Evolutionary conservation across 2,329 filamentous ascomycete genomes (phyloP), one percentile per base, ranked within the genome.

Genomic region (Aspergillus hiratsukae): DNA sequence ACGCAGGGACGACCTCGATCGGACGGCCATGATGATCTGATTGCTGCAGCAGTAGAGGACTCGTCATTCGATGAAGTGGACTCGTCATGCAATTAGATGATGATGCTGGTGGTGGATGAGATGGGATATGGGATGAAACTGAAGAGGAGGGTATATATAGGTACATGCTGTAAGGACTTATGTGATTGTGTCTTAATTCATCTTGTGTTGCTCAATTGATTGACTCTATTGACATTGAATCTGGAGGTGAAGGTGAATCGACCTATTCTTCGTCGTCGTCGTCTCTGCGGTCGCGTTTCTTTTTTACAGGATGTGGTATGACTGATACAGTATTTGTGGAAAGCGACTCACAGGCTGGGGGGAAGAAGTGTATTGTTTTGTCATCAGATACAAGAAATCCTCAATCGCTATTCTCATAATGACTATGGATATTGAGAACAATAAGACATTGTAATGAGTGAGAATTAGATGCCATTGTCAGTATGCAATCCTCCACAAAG

Each of bases 1-100:
- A 58, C 69, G 69, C 58, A 71, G 63, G 43, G 69, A 69, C 4
- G 69, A 61, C 62, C 66, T 67, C 62, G 69, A 69, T 63, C 68
- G 66, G 59, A 70, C 61, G 53, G 69, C 66, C 71, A 73, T 73
- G 31, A 65, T 43, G 54, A 51, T 35, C 27, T 27, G 37, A 19
- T 59, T 52, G 35, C 48, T 37, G 28, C 29, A 19, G 28, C 35
- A 49, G 45, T 46, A 43, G 27, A 48, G 37, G 19, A 53, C n/a
- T n/a, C 19, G 27, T 49, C 48, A 49, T 49, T n/a, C n/a, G 49
- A 40, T n/a, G 49, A 27, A 29, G 14, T 21, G 50, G 25, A 53
- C 28, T 27, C 19, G 27, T 35, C 48, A 35, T 21, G 29, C n/a
- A 27, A 40, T n/a, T 19, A 51, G 19, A 25, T 27, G 53, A 55